Conservation (phyloP, 2,329 filamentous ascomycete species). For the Fusarium staphyleae region DNA sequence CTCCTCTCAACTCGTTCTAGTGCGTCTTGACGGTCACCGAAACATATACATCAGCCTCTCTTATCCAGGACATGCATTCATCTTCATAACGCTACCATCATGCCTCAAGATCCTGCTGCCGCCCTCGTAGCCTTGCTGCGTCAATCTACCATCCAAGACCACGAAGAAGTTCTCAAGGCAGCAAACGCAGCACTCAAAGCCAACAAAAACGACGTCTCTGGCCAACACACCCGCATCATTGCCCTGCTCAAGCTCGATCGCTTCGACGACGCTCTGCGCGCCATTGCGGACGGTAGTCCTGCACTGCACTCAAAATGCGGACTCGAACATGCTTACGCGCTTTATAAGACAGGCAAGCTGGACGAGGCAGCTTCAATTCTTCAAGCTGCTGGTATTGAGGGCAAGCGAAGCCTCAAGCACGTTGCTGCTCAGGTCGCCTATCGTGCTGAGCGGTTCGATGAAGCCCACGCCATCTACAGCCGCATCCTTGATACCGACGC, state of each 20-base stretch:
- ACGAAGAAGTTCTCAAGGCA: constrained; percentile 74
- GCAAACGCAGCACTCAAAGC: constrained; percentile 68
- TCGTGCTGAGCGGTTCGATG: constrained; percentile 74
- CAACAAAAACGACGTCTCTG: constrained; percentile 64
- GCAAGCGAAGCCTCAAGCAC: constrained; percentile 54
- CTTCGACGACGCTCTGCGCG: constrained; percentile 77
- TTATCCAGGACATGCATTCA: constrained; percentile 37
- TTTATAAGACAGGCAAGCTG: constrained; percentile 79
- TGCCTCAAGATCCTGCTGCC: constrained; percentile 57
- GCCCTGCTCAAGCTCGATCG: constrained; percentile 84
- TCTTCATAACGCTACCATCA: constrained; percentile 37
- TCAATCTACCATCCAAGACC: constrained; percentile 68
- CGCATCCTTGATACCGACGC: constrained; percentile 58
- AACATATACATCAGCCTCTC: constrained; percentile 1
- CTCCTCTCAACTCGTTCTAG: not conserved
- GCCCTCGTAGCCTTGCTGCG: constrained; percentile 63
- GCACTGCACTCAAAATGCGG: constrained; percentile 65
- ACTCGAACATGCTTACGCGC: constrained; percentile 80
- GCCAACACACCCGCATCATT: constrained; percentile 74
- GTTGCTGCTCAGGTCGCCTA: constrained; percentile 74
- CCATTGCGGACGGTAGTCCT: constrained; percentile 69
- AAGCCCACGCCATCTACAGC: constrained; percentile 69
- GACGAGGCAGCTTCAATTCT: constrained; percentile 65
- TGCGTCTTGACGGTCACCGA: not conserved
- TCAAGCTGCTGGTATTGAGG: constrained; percentile 41